Evolutionary conservation across 2,329 filamentous ascomycete genomes (phyloP).

Genomic region (Pseudonectria foliicola): DNA sequence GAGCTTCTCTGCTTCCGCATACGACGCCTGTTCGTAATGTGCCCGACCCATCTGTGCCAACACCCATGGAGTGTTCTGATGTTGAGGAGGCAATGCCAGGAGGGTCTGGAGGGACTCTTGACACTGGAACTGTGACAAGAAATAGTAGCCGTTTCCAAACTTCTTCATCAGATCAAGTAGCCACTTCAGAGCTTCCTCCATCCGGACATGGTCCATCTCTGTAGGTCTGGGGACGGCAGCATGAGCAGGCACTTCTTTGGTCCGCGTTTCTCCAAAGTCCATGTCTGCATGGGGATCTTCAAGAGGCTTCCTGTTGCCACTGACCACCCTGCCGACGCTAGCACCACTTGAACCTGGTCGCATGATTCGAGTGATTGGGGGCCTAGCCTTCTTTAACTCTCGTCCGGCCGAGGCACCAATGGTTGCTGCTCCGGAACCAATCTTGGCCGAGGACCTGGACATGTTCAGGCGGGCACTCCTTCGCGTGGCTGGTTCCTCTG

Average conservation of each 20-base stretch:
- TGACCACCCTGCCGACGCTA: slow-evolving; percentile 78
- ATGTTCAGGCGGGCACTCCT: slow-evolving; percentile 65
- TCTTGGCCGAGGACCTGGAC: slow-evolving; percentile 63
- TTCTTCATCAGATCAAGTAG: slow-evolving; percentile 76
- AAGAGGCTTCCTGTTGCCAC: slow-evolving; percentile 75
- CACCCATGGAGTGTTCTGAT: slow-evolving; percentile 91
- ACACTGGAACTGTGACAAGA: slow-evolving; percentile 72
- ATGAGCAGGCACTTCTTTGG: slow-evolving; percentile 35
- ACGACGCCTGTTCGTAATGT: slow-evolving; percentile 83
- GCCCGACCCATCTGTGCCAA: slow-evolving; percentile 84
- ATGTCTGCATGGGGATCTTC: slow-evolving; percentile 62
- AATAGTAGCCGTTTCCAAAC: slow-evolving; percentile 72
- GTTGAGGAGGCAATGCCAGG: slow-evolving; percentile 59
- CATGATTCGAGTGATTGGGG: slow-evolving; percentile 60
- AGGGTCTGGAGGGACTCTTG: slow-evolving; percentile 70
- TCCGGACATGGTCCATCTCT: slow-evolving; percentile 52
- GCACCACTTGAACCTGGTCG: slow-evolving; percentile 58
- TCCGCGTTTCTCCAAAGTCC: slow-evolving; percentile 56
- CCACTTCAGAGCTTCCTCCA: slow-evolving; percentile 69
- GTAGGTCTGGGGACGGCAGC: slow-evolving; percentile 31
- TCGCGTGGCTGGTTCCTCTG: slow-evolving; percentile 54
- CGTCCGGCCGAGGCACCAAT: slow-evolving; percentile 53
- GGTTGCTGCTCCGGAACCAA: slow-evolving; percentile 49
- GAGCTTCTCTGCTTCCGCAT: slow-evolving; percentile 77
- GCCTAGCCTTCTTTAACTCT: slow-evolving; percentile 79